Evolutionary conservation across 1,284 basidiomycete species (phyloP).

Genomic region (Ganoderma sp.): DNA sequence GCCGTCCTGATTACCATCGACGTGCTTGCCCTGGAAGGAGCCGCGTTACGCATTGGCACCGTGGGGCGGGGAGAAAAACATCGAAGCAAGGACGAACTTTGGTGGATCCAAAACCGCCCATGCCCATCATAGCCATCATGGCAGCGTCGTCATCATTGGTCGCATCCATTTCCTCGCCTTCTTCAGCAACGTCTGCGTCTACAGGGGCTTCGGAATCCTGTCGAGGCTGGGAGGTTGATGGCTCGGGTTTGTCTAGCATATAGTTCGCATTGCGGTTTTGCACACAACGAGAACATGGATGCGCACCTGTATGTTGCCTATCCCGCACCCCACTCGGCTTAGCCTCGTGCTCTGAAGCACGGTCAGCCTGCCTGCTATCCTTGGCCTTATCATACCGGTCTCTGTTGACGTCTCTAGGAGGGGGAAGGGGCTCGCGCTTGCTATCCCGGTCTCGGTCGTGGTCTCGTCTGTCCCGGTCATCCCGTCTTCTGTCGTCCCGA

Average conservation of each 20-base stretch:
- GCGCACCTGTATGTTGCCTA: conserved; percentile 17
- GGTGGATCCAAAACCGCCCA: conserved; percentile 87
- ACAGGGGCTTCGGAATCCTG: conserved; percentile 40
- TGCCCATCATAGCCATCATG: conserved; percentile 93
- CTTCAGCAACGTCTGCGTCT: conserved; percentile 56
- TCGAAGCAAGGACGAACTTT: conserved; percentile 63
- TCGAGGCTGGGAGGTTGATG: conserved; percentile 28
- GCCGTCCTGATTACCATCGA: conserved; percentile 85
- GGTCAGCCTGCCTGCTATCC: conserved; percentile 30
- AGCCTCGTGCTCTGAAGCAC: conserved; percentile 19
- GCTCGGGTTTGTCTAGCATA: conserved; percentile 23
- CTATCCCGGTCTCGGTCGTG: conserved; percentile 34
- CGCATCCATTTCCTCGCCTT: conserved; percentile 72
- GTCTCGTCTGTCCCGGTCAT: conserved; percentile 38
- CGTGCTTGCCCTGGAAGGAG: conserved; percentile 68
- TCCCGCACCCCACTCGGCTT: conserved; percentile 26
- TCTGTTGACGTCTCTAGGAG: conserved; percentile 27
- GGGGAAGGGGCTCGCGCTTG: conserved; percentile 31
- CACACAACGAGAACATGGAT: conserved; percentile 9
- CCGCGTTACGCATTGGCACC: conserved; percentile 7
- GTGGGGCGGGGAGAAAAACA: not conserved
- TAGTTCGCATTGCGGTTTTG: not conserved
- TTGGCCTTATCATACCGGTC: conserved; percentile 33
- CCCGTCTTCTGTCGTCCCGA: conserved; percentile 44
- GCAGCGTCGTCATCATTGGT: conserved; percentile 74